Conservation (phyloP, 2,329 filamentous ascomycete species). For the Magnaporthiopsis incrustans region DNA sequence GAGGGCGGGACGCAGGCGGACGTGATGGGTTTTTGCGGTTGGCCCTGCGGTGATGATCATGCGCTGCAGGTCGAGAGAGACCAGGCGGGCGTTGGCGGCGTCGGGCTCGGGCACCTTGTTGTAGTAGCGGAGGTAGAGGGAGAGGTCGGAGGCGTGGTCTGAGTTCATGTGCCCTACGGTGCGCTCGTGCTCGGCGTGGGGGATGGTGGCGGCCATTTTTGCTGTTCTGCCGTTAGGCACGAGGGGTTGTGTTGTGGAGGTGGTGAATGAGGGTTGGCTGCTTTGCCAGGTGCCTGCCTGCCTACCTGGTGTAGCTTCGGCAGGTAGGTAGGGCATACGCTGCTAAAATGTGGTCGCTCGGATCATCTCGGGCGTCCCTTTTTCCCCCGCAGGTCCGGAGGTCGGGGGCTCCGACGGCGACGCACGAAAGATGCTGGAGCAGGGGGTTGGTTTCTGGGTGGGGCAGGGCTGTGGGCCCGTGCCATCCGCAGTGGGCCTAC, state of each 20-base stretch:
- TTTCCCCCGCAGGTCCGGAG: no score
- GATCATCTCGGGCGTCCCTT: no score
- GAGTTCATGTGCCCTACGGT: conserved; percentile 79
- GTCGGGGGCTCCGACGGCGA: no score
- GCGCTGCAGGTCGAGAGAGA: conserved; percentile 54
- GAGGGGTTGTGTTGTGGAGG: no score
- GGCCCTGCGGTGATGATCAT: conserved; percentile 48
- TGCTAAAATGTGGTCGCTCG: background rate
- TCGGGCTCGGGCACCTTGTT: conserved; percentile 41
- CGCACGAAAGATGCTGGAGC: no score
- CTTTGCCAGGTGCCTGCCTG: no score
- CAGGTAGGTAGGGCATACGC: no score
- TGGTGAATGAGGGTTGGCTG: no score
- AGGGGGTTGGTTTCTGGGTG: no score
- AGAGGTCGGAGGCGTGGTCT: conserved; percentile 68
- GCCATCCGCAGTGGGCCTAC: no score
- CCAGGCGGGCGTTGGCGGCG: conserved; percentile 41
- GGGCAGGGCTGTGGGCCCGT: no score
- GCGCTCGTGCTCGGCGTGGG: conserved; percentile 8
- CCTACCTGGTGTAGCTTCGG: no score
- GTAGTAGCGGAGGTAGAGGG: conserved; percentile 71
- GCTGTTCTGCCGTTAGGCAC: background rate
- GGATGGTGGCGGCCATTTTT: conserved; percentile 4
- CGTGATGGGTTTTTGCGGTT: conserved; percentile 34
- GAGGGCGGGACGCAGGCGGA: conserved; percentile 66